Base-by-base conservation (phyloP, 805 yeast species). In the Kockiozyma suomiensis region DNA sequence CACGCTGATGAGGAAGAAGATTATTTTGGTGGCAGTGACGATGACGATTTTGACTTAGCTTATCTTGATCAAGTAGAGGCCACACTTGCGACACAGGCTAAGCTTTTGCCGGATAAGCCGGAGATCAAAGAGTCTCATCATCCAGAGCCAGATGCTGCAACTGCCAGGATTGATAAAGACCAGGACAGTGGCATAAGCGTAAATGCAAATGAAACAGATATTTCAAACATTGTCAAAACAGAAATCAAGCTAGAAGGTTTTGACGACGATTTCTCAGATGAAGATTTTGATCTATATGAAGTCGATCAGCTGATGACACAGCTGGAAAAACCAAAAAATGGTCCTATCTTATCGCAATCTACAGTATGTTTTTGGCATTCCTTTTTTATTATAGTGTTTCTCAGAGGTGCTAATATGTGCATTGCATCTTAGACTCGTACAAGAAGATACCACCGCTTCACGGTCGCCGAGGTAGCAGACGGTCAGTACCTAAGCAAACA, bases 261-360 rank as follows among this genome's bases (percentile, higher is more conserved):
- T 13, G 60, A 56, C 48, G 56, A 50, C 33, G 51, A 50, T 17
- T 40, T 35, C 8, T 54, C 52, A 30, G 60, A 56, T 23, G 43
- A 50, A 25, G 56, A 56, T 32, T 38, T 56, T 23, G 51, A 56
- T 33, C 25, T 42, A 15, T 17, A 42, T n/a, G 60, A 50, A 23
- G 58, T 30, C 7, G 45, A 26, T 40, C 38, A 46, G 21, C 26
- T 40, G 2, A 8, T 47, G 2, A 47, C 40, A 19, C 50, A 47
- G 33, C 41, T 47, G 23, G 50, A 47, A 26, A 13, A 19, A 6
- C n/a, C 25, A 13, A 19, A 10, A 19, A n/a, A 13, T 8, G 19
- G 10, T n/a, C 33, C 15, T 17, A 26, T 21, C 10, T 25, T 37
- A 4, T 30, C 35, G n/a, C 15, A 21, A 26, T 15, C 5, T 13